Base-by-base conservation (phyloP, 2,329 filamentous ascomycete species). In the Curvularia spicifera region DNA sequence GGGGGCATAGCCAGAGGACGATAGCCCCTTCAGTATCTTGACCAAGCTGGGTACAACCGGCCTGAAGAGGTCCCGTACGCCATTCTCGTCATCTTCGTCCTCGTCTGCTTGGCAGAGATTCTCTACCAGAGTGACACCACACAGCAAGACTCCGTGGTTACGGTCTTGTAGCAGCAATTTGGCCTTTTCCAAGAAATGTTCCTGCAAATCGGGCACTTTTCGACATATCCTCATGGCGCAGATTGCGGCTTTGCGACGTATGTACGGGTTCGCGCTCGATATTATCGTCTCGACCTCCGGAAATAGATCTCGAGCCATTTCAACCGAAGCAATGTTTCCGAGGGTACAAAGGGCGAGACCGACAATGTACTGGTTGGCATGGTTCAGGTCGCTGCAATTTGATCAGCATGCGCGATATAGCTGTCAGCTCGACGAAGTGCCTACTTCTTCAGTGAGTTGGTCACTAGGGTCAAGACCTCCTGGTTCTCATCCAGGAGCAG, bases 161-260 rank as follows among this genome's bases (percentile, higher is more conserved):
- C 95, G 85, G 78, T 99, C 95, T 26, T 92, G 90, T 22, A 99
- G 82, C 9, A 99, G 83, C 28, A 91, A 84, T 61, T 95, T 90
- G 15, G 94, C 91, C 78, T 98, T 98, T 60, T 99, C 95, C 57
- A 97, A 76, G 73, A 99, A 99, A 79, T 99, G 93, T 77, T 99
- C 96, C 78, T 97, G 92, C 53, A 99, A 81, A 76, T 99, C 95
- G 5, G 96, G 95, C 10, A 99, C 95, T 79, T 99, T 99, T 70
- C 93, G 90, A 80, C 93, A 97, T 83, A 99, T 97, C 66, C 93
- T 87, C 95, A 99, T 99, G 50, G 95, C 95, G 79, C 95, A 99
- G n/a, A 99, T 85, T 4, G 95, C 95, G 18, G 95, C 95, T 82
- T 99, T 99, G 69, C 95, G 87, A 69, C 95, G 87, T 74, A 99